Percentiles rank a stretch among this genome's conserved stretches.
phyloP scores from a whole-genome alignment of 1,284 basidiomycete genomes.

The Phylloboletellus chloephorus region DNA sequence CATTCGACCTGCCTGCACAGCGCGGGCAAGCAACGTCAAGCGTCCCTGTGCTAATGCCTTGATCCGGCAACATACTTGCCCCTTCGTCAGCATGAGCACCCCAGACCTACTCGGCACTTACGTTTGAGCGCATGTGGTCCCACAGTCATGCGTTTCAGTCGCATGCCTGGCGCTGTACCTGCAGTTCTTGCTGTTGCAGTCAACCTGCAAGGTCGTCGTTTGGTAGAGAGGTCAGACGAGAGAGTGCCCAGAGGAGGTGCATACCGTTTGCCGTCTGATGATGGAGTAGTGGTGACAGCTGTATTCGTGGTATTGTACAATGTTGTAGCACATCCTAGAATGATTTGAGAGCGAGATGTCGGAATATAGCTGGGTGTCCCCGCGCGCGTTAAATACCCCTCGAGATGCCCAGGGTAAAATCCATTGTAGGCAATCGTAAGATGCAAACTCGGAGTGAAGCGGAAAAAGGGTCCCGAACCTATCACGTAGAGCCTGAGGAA shows the following conservation, averaged over 20 bases:
- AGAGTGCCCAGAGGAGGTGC: not conserved
- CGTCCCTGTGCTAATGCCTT: constrained; percentile 26
- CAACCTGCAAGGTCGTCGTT: constrained; percentile 33
- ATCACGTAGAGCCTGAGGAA: constrained; percentile 15
- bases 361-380: constrained; percentile 5
- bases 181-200: constrained; percentile 40
- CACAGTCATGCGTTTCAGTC: constrained; percentile 35
- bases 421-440: constrained; percentile 5
- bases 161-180: constrained; percentile 36
- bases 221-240: not conserved
- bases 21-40: constrained; percentile 13
- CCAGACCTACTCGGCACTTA: constrained; percentile 18
- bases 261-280: constrained; percentile 37
- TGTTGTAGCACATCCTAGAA: constrained; percentile 39
- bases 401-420: constrained; percentile 4
- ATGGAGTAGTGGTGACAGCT: constrained; percentile 34
- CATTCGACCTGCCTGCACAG: constrained; percentile 23
- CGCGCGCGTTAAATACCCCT: constrained; percentile 24
- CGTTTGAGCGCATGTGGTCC: constrained; percentile 35
- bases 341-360: constrained; percentile 3
- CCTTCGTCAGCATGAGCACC: constrained; percentile 11
- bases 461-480: constrained; percentile 5
- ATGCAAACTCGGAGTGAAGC: constrained; percentile 4
- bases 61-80: constrained; percentile 28
- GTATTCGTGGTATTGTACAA: constrained; percentile 35